phyloP scores from a whole-genome alignment of 176 grass and related monocot genomes.

The Hyparrhenia diplandra region DNA sequence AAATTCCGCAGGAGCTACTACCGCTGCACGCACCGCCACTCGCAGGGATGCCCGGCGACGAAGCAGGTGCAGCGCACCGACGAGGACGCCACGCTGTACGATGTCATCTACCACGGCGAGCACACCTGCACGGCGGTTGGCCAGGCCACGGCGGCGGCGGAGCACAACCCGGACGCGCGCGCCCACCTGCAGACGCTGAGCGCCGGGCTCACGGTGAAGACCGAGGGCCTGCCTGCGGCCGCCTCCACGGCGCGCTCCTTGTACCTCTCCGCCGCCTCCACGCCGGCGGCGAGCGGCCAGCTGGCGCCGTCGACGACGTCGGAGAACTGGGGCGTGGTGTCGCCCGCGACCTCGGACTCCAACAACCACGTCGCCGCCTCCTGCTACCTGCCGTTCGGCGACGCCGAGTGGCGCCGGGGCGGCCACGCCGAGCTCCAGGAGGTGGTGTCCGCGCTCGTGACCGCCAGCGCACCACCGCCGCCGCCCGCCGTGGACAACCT shows the following conservation, averaged over 20 bases:
- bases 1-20: slow-evolving; percentile 58
- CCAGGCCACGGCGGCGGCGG: not conserved
- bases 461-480: not conserved
- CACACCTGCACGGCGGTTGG: slow-evolving; percentile 50
- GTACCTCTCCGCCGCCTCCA: slow-evolving; percentile 32
- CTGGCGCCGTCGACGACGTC: slow-evolving; percentile 13
- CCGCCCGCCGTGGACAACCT: slow-evolving; percentile 22
- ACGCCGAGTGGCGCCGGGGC: not conserved
- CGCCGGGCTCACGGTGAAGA: slow-evolving; percentile 40
- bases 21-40: slow-evolving; percentile 54
- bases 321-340: slow-evolving; percentile 18
- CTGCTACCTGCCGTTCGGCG: not conserved
- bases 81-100: slow-evolving; percentile 51
- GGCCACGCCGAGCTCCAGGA: slow-evolving; percentile 22
- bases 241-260: not conserved
- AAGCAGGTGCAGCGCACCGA: slow-evolving; percentile 75
- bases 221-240: slow-evolving; percentile 12
- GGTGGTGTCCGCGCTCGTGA: slow-evolving; percentile 37
- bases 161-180: not conserved
- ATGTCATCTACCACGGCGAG: slow-evolving; percentile 51
- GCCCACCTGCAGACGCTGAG: slow-evolving; percentile 32
- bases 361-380: not conserved
- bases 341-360: slow-evolving; percentile 51
- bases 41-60: slow-evolving; percentile 44
- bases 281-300: slow-evolving; percentile 19